Base-by-base conservation (phyloP, 2,329 filamentous ascomycete species). In the Clarireedia sp. region DNA sequence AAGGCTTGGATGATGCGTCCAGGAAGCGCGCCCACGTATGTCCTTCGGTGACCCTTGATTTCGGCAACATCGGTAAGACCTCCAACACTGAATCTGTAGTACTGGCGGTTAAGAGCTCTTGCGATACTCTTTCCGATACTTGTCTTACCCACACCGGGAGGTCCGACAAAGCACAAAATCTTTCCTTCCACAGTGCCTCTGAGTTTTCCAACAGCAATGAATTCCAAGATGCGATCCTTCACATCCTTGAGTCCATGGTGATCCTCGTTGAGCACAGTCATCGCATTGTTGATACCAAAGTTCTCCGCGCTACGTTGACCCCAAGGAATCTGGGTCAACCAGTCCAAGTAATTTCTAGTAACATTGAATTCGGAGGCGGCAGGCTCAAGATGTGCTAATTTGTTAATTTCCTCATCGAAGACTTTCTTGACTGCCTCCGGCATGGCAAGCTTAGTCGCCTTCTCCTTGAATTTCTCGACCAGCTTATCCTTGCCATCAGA, bases 41-140 rank as follows among this genome's bases (percentile, higher is more conserved):
- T 99, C 65, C 94, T 82, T 66, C 94, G 82, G 70, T 99, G 94
- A 50, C 94, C 94, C 76, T 99, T 99, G 78, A 99, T 97, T 71
- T 99, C 94, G 17, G 94, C 94, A 60, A 99, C 95, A 72, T 99
- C 94, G 3, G 92, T 95, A 62, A 99, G 79, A 64, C 94, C 94
- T 68, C 94, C 94, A 8, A 99, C 94, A 67, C 91, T 96, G 78
- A 99, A 99, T 63, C 94, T 83, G 76, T 99, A 99, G 75, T 99
- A 99, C 68, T 99, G 86, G 57, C 95, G 81, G 73, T 96, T 96
- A 56, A 99, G 76, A 26, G 94, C 95, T 54, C 92, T 83, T 16
- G 94, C 94, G 65, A 99, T 96, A 0, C 91, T 97, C 72, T 99
- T 99, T 69, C 94, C 94, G 63, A 99, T 99, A 71, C 91, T 96